Base-by-base conservation (phyloP, 495 filamentous ascomycete species). In the Podospora didyma region DNA sequence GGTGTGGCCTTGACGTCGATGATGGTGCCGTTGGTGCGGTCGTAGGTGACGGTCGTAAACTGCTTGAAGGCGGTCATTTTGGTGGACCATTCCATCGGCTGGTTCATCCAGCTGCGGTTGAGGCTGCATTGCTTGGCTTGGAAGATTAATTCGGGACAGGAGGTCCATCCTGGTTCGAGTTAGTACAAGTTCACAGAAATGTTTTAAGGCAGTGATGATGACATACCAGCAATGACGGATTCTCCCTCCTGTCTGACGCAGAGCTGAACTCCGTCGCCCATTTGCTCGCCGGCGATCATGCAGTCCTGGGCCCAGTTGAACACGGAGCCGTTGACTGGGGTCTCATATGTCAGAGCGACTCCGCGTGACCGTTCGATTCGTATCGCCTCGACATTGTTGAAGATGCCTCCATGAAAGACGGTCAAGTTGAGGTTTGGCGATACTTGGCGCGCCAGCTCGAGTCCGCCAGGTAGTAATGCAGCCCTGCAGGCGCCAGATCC, bases 1-100 rank as follows among this genome's bases (percentile, higher is more conserved):
- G 46, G 42, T 11, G 47, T 11, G 12, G 51, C 12, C 19, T 41
- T 34, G 24, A 46, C 31, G 7, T 46, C 24, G n/a, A 60, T 37
- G 53, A 60, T 60, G 52, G 58, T 56, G 31, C 26, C 39, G 52
- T 60, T 60, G n/a, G 23, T 39, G 20, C 58, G 58, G 47, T 51
- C 28, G 58, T 56, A 60, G 23, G 58, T 48, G 10, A 49, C 49
- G 1, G 47, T 51, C 5, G 42, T 22, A 34, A 7, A 34, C 45
- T 60, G 58, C 20, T 19, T 35, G 53, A 19, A 60, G 4, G 41
- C 58, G 4, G 51, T 60, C 47, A 60, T 39, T 19, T 55, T 55
- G 6, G 48, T 56, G 23, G 41, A 46, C 52, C 52, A 60, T 16
- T 46, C 19, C 41, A 60, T 20, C 3, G 58, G 52, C 12, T n/a